Evolutionary conservation across 1,139 yeast species (phyloP).

Genomic region (Pichia sp.): DNA sequence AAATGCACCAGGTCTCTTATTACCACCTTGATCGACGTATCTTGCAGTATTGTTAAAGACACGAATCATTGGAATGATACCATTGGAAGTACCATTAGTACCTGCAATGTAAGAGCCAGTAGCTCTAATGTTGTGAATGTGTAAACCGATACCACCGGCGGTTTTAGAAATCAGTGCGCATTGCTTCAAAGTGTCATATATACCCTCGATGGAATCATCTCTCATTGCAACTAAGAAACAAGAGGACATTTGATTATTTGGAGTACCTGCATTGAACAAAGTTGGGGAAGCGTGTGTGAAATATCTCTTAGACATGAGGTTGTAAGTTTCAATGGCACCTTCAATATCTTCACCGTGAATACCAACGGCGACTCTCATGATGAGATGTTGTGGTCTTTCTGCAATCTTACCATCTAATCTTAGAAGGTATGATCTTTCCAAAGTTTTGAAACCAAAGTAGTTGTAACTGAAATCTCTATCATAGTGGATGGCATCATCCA

Average conservation of each 20-base stretch:
- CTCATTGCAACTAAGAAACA: slow-evolving; percentile 56
- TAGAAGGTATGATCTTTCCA: slow-evolving; percentile 49
- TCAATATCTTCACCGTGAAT: slow-evolving; percentile 49
- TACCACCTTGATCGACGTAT: slow-evolving; percentile 61
- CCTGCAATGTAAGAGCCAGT: slow-evolving; percentile 52
- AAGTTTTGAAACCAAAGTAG: slow-evolving; percentile 53
- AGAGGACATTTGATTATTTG: slow-evolving; percentile 49
- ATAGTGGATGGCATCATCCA: slow-evolving; percentile 48
- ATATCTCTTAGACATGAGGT: slow-evolving; percentile 49
- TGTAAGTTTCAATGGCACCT: slow-evolving; percentile 46
- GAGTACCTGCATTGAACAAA: slow-evolving; percentile 54
- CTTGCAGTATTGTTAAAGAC: slow-evolving; percentile 58
- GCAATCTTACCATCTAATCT: slow-evolving; percentile 47
- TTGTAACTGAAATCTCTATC: slow-evolving; percentile 51
- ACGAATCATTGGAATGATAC: slow-evolving; percentile 54
- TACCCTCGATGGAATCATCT: slow-evolving; percentile 57
- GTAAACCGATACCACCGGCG: slow-evolving; percentile 58
- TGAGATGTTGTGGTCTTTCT: slow-evolving; percentile 54
- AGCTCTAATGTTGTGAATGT: slow-evolving; percentile 49
- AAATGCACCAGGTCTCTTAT: slow-evolving; percentile 58
- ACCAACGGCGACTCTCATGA: slow-evolving; percentile 55
- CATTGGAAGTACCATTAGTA: slow-evolving; percentile 53
- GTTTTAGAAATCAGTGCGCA: slow-evolving; percentile 53
- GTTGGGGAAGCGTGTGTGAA: slow-evolving; percentile 59
- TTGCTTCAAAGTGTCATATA: slow-evolving; percentile 49